Conservation (phyloP, 768 basidiomycete species). For the Mycena olivaceomarginata region DNA sequence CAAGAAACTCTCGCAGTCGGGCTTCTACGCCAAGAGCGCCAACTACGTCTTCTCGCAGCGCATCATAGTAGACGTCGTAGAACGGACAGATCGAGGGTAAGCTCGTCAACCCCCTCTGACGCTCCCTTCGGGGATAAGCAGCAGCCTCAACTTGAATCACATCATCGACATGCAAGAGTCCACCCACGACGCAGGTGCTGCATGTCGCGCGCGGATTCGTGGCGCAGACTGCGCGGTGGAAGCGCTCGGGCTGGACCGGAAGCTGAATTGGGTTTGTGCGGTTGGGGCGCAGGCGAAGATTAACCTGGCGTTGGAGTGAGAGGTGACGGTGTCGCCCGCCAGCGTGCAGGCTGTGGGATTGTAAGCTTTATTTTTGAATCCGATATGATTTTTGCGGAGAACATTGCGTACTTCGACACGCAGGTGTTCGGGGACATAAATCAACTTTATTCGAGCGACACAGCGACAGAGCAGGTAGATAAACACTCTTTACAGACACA, state of each 20-base stretch:
- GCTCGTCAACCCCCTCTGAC: constrained; percentile 43
- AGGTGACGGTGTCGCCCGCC: constrained; percentile 53
- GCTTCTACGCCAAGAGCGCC: constrained; percentile 48
- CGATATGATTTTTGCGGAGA: too few relatives aligned
- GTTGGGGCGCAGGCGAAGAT: constrained; percentile 55
- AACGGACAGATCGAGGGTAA: constrained; percentile 46
- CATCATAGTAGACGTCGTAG: constrained; percentile 48
- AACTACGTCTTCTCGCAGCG: too few relatives aligned
- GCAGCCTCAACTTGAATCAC: constrained; percentile 9
- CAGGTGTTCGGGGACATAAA: too few relatives aligned
- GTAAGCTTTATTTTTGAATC: too few relatives aligned
- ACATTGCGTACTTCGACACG: too few relatives aligned
- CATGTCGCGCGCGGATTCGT: too few relatives aligned
- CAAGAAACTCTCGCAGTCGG: constrained; percentile 49
- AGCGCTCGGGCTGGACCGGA: constrained; percentile 57
- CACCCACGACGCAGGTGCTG: too few relatives aligned
- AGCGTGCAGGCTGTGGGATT: constrained; percentile 23
- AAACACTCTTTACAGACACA: too few relatives aligned
- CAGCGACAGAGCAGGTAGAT: too few relatives aligned
- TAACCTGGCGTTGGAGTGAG: constrained; percentile 57
- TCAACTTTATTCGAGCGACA: too few relatives aligned
- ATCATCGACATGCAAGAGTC: too few relatives aligned
- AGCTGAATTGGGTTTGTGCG: constrained; percentile 59
- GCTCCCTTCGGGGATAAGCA: constrained; percentile 21
- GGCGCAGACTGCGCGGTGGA: too few relatives aligned